Evolutionary conservation across 345 rosid genomes (phyloP).

Genomic region (Sisymbrium altissimum): DNA sequence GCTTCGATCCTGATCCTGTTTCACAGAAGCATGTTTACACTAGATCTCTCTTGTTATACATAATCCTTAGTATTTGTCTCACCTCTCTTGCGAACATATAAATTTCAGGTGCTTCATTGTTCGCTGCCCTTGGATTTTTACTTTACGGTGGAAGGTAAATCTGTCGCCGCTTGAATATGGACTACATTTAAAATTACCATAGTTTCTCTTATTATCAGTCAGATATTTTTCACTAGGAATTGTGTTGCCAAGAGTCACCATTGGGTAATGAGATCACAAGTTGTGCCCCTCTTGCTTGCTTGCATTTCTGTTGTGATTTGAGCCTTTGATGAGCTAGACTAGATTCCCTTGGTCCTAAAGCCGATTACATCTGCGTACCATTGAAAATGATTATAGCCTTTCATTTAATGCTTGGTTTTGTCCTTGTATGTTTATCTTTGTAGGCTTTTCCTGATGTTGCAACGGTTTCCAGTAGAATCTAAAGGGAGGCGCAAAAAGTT

Average conservation of each 20-base stretch:
- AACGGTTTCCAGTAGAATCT: conserved; percentile 93
- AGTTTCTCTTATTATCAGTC: neutral
- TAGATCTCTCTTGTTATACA: neutral
- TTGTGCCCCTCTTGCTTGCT: neutral
- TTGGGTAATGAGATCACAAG: neutral
- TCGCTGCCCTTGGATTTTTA: conserved; percentile 84
- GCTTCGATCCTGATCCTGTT: neutral
- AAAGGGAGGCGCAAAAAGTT: conserved; percentile 89
- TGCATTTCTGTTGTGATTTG: conserved; percentile 9
- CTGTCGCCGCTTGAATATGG: neutral
- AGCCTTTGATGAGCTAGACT: conserved; percentile 7
- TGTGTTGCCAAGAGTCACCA: conserved; percentile 1
- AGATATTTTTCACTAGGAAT: neutral
- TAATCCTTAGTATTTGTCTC: neutral
- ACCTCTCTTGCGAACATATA: neutral
- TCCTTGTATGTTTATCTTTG: conserved; percentile 19
- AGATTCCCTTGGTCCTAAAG: neutral
- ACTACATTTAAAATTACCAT: neutral
- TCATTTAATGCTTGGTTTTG: neutral
- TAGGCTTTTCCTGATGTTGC: conserved; percentile 93
- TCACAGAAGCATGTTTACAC: neutral
- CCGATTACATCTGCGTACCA: neutral
- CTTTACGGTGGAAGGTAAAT: conserved; percentile 90
- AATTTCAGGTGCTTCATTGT: conserved; percentile 68
- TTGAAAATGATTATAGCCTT: neutral